A percentile compares a stretch with the other conserved stretches of the same genome.
Evolutionary conservation across 2,329 filamentous ascomycete species (phyloP).

Genomic region (Penicillium sp.): DNA sequence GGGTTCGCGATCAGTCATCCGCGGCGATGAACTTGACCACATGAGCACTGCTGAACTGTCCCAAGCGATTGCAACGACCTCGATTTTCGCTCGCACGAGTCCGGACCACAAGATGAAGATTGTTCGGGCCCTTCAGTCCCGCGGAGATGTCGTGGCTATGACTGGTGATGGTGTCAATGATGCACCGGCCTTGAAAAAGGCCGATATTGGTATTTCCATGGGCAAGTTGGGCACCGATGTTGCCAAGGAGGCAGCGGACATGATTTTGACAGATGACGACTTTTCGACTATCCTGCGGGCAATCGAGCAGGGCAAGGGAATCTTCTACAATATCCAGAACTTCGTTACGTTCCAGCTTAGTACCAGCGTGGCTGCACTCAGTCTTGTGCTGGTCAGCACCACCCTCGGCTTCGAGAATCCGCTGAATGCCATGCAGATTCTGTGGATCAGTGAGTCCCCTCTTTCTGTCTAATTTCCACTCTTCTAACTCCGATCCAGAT

Average conservation of each 20-base stretch:
- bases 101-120: conserved; percentile 99
- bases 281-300: conserved; percentile 88
- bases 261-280: conserved; percentile 85
- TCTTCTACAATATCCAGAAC: conserved; percentile 99
- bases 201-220: conserved; percentile 98
- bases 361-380: conserved; percentile 90
- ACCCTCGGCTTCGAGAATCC: conserved; percentile 92
- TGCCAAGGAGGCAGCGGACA: conserved; percentile 89
- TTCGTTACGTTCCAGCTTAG: conserved; percentile 98
- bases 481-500: conserved; percentile 56
- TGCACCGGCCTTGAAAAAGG: conserved; percentile 92
- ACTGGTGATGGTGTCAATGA: conserved; percentile 98
- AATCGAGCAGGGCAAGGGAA: conserved; percentile 98
- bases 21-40: conserved; percentile 86
- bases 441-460: conserved; percentile 87
- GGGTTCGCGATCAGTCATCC: conserved; percentile 64
- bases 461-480: background rate
- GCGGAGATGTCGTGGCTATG: conserved; percentile 97
- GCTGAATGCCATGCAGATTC: conserved; percentile 97
- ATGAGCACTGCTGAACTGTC: conserved; percentile 86
- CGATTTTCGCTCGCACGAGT: conserved; percentile 92
- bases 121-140: conserved; percentile 81
- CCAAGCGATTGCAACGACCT: conserved; percentile 80
- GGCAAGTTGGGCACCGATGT: conserved; percentile 92
- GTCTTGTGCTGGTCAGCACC: conserved; percentile 87